Base-by-base conservation (phyloP, 208 protist species). In the Phytomonas serpens region DNA sequence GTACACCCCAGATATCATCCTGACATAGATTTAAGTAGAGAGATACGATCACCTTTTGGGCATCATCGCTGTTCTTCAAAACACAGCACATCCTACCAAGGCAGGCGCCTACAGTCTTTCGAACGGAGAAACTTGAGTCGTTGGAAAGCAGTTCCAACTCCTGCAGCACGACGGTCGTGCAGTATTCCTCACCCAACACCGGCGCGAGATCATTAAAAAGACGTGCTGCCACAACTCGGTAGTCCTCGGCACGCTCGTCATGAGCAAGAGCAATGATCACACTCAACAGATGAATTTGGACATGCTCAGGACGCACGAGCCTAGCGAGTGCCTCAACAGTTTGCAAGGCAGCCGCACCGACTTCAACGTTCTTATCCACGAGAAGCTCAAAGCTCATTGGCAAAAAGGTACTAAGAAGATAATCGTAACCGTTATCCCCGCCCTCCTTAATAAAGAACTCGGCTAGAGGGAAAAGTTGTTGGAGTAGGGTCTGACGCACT, bases 1-100 rank as follows among this genome's bases (percentile, higher is more conserved):
- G 93, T 34, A 99, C 97, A 23, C 95, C 96, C 96, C 96, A 98
- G 11, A 98, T 96, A 61, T 98, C 96, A 75, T 99, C 97, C n/a
- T 85, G 75, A 69, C 91, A 97, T 36, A 98, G 85, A 19, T 71
- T 85, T 0, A 97, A 42, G 75, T 92, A 98, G 13, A 98, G 75
- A 33, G 89, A 86, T 34, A 97, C 73, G 16, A 98, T 77, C 30
- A 77, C 77, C 29, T 80, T 78, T 38, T 89, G 83, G 10, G 88
- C 84, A 51, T 77, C 80, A 38, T 79, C 76, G 23, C 76, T 87
- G 73, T 77, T 69, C 52, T 86, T 79, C 4, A 92, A 81, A 14
- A 81, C 78, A 27, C 76, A 47, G 67, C 83, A 88, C 40, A 98
- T 79, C 19, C 81, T 85, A 36, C 90, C 88, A 66, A 96, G 81